Conservation (phyloP, 371 early-diverging fungal species). For the Mortierella sp. region DNA sequence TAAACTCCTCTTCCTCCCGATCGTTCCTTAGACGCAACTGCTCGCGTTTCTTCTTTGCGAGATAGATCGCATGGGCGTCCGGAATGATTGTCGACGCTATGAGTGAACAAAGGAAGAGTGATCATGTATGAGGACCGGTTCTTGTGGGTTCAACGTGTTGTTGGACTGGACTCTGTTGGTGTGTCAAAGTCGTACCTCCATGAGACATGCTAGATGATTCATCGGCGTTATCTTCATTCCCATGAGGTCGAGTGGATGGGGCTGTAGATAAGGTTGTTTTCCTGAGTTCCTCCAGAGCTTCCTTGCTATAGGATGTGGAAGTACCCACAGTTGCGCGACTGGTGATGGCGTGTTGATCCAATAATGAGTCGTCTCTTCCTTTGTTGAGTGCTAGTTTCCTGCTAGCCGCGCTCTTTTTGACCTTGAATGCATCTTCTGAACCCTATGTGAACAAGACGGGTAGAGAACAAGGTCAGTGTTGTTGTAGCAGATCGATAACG, state of each 20-base stretch:
- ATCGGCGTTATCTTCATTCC: slow-evolving; percentile 6
- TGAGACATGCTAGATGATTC: slow-evolving; percentile 27
- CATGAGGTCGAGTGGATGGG: slow-evolving; percentile 20
- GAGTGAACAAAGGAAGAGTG: not conserved
- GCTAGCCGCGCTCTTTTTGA: slow-evolving; percentile 47
- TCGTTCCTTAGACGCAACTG: slow-evolving; percentile 50
- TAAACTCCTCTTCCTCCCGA: slow-evolving; percentile 45
- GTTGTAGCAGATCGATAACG: not conserved
- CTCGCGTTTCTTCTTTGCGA: slow-evolving; percentile 46
- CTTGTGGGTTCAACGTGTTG: too few species aligned
- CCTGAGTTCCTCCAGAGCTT: slow-evolving; percentile 46
- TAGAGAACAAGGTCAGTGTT: not conserved
- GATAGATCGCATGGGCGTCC: slow-evolving; percentile 38
- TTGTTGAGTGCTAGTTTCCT: slow-evolving; percentile 23
- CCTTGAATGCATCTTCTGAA: slow-evolving; percentile 39
- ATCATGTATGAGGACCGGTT: too few species aligned
- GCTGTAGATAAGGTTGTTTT: slow-evolving; percentile 37
- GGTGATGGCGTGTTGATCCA: slow-evolving; percentile 15
- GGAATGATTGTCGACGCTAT: slow-evolving; percentile 38
- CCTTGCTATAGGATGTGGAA: slow-evolving; percentile 42
- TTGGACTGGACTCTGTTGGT: too few species aligned
- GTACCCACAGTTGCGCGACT: slow-evolving; percentile 42
- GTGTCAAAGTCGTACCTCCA: slow-evolving; percentile 22
- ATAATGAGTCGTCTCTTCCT: slow-evolving; percentile 14
- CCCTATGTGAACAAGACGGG: slow-evolving; percentile 10